A percentile compares a stretch with the other conserved stretches of the same genome.
Evolutionary conservation across 1,284 basidiomycete genomes (phyloP).

Genomic region (Macrocystidia cucumis): DNA sequence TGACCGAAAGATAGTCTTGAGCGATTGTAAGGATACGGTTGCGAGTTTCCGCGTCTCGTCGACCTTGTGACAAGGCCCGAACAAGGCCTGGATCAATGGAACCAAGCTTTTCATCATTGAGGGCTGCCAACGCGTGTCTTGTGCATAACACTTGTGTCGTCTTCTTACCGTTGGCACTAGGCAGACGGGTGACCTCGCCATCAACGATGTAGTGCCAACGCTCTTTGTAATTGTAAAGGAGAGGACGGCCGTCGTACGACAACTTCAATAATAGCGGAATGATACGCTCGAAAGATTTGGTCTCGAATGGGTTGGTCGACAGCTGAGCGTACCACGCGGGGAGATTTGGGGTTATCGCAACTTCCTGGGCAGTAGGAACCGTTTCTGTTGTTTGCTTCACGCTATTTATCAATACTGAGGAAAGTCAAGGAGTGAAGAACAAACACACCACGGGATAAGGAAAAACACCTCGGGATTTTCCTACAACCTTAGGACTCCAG

Average conservation of each 20-base stretch:
- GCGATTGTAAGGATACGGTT: slow-evolving; percentile 31
- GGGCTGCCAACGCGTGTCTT: slow-evolving; percentile 31
- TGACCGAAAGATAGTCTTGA: slow-evolving; percentile 16
- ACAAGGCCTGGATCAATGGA: slow-evolving; percentile 32
- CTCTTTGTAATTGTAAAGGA: slow-evolving; percentile 55
- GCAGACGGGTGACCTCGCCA: slow-evolving; percentile 24
- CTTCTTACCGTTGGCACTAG: slow-evolving; percentile 31
- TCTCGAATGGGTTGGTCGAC: slow-evolving; percentile 33
- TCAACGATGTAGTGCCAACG: slow-evolving; percentile 30
- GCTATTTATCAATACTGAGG: slow-evolving; percentile 4
- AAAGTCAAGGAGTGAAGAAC: background rate
- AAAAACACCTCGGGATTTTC: slow-evolving; percentile 58
- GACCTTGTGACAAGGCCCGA: slow-evolving; percentile 30
- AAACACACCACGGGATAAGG: slow-evolving; percentile 9
- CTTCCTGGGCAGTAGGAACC: background rate
- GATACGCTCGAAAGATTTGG: slow-evolving; percentile 56
- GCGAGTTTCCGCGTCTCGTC: slow-evolving; percentile 21
- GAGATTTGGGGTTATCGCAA: slow-evolving; percentile 3
- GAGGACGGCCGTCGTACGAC: slow-evolving; percentile 65
- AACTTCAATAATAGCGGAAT: slow-evolving; percentile 75
- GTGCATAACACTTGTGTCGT: slow-evolving; percentile 31
- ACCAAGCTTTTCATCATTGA: slow-evolving; percentile 30
- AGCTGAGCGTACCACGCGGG: slow-evolving; percentile 81
- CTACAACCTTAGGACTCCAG: slow-evolving; percentile 86
- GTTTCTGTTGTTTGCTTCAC: slow-evolving; percentile 1